Conservation (phyloP, 352 stramenopile genomes). For the Globisporangium carolinianum region DNA sequence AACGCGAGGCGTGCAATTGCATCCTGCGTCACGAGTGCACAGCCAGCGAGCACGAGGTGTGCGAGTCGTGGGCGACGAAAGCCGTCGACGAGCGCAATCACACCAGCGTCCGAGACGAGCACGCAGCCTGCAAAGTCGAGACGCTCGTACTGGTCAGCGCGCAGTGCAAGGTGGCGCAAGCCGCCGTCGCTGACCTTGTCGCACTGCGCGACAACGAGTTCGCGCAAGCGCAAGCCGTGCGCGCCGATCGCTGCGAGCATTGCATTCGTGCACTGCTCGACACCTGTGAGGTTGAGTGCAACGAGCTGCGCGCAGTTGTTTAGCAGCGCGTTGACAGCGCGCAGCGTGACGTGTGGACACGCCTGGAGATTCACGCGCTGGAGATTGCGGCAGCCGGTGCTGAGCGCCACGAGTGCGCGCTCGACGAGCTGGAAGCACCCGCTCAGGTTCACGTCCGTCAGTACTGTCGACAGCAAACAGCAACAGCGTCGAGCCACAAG, state of each 20-base stretch:
- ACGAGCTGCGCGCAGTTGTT: conserved; percentile 38
- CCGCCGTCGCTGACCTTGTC: conserved; percentile 55
- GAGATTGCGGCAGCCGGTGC: conserved; percentile 39
- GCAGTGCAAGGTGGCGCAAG: conserved; percentile 34
- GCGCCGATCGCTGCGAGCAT: conserved; percentile 43
- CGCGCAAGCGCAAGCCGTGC: conserved; percentile 22
- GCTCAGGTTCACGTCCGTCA: conserved; percentile 49
- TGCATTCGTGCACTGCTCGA: conserved; percentile 51
- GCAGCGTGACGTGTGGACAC: conserved; percentile 77
- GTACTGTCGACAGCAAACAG: conserved; percentile 9
- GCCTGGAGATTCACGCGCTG: conserved; percentile 67
- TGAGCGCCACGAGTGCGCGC: conserved; percentile 75
- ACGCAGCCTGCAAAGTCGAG: conserved; percentile 54
- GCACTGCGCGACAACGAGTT: conserved; percentile 58
- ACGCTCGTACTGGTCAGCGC: conserved; percentile 53
- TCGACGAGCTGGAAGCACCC: conserved; percentile 83
- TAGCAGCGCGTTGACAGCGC: conserved; percentile 55
- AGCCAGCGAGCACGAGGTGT: conserved; percentile 56
- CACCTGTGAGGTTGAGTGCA: conserved; percentile 46
- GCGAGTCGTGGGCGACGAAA: conserved; percentile 43
- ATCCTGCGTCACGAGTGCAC: conserved; percentile 56
- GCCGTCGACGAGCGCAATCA: conserved; percentile 44
- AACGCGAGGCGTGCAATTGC: conserved; percentile 50
- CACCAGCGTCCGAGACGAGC: conserved; percentile 41
- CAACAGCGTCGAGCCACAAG: too few relatives aligned